Evolutionary conservation across 768 basidiomycete genomes (phyloP).

Genomic region (Tricholoma sp.): DNA sequence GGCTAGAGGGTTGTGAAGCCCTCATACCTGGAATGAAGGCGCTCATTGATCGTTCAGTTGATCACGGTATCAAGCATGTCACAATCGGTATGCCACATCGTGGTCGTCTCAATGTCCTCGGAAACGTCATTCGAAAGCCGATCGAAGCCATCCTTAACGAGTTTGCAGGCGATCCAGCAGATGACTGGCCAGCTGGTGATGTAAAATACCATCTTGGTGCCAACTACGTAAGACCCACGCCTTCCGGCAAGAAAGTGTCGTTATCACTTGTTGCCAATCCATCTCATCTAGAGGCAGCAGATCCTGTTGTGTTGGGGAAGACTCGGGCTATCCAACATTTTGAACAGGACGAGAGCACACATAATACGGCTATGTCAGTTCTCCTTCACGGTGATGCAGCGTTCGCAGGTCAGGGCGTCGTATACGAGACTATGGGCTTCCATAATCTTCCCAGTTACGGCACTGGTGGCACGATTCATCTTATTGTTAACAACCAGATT

Average conservation of each 20-base stretch:
- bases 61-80: conserved; percentile 91
- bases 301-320: conserved; percentile 98
- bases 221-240: conserved; percentile 97
- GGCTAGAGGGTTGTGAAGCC: conserved; percentile 96
- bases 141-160: conserved; percentile 98
- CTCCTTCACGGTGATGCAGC: conserved; percentile 97
- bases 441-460: conserved; percentile 93
- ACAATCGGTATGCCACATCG: conserved; percentile 99
- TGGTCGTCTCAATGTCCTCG: conserved; percentile 95
- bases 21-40: conserved; percentile 99
- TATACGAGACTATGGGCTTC: conserved; percentile 99
- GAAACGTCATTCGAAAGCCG: conserved; percentile 98
- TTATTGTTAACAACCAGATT: conserved; percentile 99
- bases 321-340: conserved; percentile 96
- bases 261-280: conserved; percentile 98
- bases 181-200: conserved; percentile 86
- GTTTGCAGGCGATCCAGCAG: conserved; percentile 73
- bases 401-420: conserved; percentile 96
- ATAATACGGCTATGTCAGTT: conserved; percentile 89
- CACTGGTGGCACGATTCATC: conserved; percentile 95
- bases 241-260: conserved; percentile 95
- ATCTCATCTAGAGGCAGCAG: conserved; percentile 95
- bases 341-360: conserved; percentile 77
- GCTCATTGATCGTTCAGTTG: conserved; percentile 96
- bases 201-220: conserved; percentile 99